phyloP scores from a whole-genome alignment of 75 land plant species.

The Adiantum capillusveneris region DNA sequence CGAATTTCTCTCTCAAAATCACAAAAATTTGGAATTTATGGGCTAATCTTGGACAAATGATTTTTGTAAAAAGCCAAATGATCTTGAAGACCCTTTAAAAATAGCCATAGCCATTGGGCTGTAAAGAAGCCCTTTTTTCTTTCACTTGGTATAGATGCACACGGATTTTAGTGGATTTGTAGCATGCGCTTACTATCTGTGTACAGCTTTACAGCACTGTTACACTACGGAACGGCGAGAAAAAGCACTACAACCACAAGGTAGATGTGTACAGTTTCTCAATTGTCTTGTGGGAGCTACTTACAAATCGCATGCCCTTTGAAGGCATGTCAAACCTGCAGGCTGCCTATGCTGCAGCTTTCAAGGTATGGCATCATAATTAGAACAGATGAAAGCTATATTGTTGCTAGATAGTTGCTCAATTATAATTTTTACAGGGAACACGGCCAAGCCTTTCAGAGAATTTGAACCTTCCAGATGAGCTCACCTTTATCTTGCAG shows the following conservation, averaged over 20 bases:
- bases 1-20: too few species aligned
- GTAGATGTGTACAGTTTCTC: slow-evolving; percentile 55
- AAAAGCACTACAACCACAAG: slow-evolving; percentile 47
- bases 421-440: slow-evolving; percentile 21
- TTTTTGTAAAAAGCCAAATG: too few species aligned
- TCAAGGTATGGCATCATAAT: too few species aligned
- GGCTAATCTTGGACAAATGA: too few species aligned
- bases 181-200: too few species aligned
- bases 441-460: slow-evolving; percentile 43
- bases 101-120: too few species aligned
- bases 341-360: slow-evolving; percentile 48
- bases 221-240: slow-evolving; percentile 30
- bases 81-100: too few species aligned
- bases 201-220: slow-evolving; percentile 37
- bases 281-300: slow-evolving; percentile 48
- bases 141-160: too few species aligned
- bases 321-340: slow-evolving; percentile 33
- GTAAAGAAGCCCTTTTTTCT: too few species aligned
- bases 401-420: neutral
- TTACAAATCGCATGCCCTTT: slow-evolving; percentile 44
- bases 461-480: slow-evolving; percentile 25
- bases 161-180: too few species aligned
- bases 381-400: too few species aligned
- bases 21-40: too few species aligned
- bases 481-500: slow-evolving; percentile 45